These are phyloP conservation scores for Penicillium coprophilum DNA, from an alignment of 495 filamentous ascomycete genomes.

Conservation along the genomic window DNA sequence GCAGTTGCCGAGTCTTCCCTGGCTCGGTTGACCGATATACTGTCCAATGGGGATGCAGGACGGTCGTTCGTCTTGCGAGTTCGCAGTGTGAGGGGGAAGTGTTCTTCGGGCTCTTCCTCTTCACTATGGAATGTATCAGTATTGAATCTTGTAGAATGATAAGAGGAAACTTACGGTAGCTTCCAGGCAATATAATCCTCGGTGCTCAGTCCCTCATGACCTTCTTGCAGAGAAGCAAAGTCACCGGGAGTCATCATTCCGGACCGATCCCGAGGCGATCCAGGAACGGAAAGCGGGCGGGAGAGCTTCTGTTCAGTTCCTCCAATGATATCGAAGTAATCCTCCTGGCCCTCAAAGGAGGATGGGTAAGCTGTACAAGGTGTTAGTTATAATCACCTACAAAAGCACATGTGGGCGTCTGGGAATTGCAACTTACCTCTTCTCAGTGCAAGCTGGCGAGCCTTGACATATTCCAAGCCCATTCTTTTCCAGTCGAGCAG, in stretches of 20 bases:
- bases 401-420: neutral
- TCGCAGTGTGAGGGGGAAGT: slow-evolving; percentile 79
- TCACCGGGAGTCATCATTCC: slow-evolving; percentile 99
- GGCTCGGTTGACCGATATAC: slow-evolving; percentile 38
- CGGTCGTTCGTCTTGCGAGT: slow-evolving; percentile 43
- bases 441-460: slow-evolving; percentile 84
- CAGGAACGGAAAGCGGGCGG: slow-evolving; percentile 87
- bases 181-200: slow-evolving; percentile 99
- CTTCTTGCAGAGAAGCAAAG: slow-evolving; percentile 94
- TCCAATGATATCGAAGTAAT: slow-evolving; percentile 81
- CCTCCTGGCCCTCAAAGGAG: slow-evolving; percentile 74
- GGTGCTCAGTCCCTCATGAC: slow-evolving; percentile 86
- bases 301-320: slow-evolving; percentile 90
- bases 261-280: slow-evolving; percentile 82
- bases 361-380: slow-evolving; percentile 68
- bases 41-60: slow-evolving; percentile 43
- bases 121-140: slow-evolving; percentile 54
- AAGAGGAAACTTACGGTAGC: slow-evolving; percentile 72
- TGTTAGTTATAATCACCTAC: slow-evolving; percentile 10
- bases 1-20: slow-evolving; percentile 12
- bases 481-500: slow-evolving; percentile 98
- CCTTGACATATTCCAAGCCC: slow-evolving; percentile 99
- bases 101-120: slow-evolving; percentile 94
- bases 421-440: slow-evolving; percentile 52
- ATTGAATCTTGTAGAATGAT: slow-evolving; percentile 5